Conservation (phyloP, 1,139 yeast species). For the Scheffersomyces quercinus region DNA sequence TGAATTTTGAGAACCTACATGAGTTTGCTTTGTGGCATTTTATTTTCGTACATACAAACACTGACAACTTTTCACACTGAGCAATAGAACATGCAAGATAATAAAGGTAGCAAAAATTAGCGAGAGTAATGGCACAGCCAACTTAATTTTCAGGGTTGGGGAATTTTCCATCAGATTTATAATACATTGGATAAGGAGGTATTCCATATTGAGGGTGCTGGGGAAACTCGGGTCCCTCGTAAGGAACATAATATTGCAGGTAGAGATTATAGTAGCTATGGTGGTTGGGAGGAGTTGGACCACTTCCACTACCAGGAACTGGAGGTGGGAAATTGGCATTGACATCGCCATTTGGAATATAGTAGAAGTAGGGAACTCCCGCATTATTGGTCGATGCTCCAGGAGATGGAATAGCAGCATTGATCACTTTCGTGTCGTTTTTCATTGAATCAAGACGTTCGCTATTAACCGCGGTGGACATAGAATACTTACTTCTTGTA, state of each 20-base stretch:
- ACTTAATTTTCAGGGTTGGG: too few relatives aligned
- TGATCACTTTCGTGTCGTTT: conserved; percentile 2
- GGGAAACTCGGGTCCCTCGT: conserved; percentile 7
- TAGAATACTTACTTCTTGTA: neutral
- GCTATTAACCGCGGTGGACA: neutral
- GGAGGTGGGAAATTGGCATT: conserved; percentile 2
- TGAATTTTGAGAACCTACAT: too few relatives aligned
- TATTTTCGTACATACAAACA: too few relatives aligned
- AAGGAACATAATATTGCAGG: conserved; percentile 8
- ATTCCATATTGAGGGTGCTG: conserved; percentile 6
- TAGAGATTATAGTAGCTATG: neutral
- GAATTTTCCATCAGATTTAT: neutral
- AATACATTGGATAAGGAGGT: conserved; percentile 8
- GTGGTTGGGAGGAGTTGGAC: too few relatives aligned
- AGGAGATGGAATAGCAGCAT: conserved; percentile 1
- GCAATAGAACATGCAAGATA: too few relatives aligned
- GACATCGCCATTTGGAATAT: conserved; percentile 19
- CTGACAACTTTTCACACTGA: too few relatives aligned
- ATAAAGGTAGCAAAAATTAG: too few relatives aligned
- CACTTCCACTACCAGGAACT: too few relatives aligned
- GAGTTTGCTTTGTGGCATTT: too few relatives aligned
- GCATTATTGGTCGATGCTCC: conserved; percentile 5
- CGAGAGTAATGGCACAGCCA: too few relatives aligned
- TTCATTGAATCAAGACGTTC: neutral
- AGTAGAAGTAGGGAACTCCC: conserved; percentile 23